Evolutionary conservation across 2,329 filamentous ascomycete species (phyloP).

Genomic region (Reticulascus tulasneorum): DNA sequence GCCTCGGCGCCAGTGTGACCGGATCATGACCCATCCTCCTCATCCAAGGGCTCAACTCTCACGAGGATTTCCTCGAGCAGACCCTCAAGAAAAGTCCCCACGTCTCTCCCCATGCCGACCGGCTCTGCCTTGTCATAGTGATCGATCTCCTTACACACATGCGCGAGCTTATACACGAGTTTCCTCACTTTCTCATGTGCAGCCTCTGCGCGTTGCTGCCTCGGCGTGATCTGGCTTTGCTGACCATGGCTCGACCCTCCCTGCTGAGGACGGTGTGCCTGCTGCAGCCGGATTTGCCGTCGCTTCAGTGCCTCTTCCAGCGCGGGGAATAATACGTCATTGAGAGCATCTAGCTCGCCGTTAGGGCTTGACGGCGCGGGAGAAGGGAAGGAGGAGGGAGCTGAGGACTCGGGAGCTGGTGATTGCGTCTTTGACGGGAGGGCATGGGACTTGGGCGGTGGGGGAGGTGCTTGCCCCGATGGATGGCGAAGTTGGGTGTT

Average conservation of each 20-base stretch:
- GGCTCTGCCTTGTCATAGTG: conserved; percentile 79
- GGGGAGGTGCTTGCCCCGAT: conserved; percentile 12
- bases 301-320: conserved; percentile 86
- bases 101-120: conserved; percentile 90
- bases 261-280: conserved; percentile 37
- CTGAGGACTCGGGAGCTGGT: conserved; percentile 25
- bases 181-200: conserved; percentile 80
- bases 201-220: conserved; percentile 63
- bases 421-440: conserved; percentile 26
- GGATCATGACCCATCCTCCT: no score
- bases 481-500: conserved; percentile 17
- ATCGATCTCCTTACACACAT: conserved; percentile 87
- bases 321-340: conserved; percentile 88
- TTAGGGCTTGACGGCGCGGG: conserved; percentile 54
- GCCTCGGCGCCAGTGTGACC: no score
- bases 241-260: conserved; percentile 22
- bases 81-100: conserved; percentile 84
- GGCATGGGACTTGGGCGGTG: conserved; percentile 18
- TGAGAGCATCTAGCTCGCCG: conserved; percentile 77
- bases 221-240: conserved; percentile 49
- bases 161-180: conserved; percentile 76
- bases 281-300: conserved; percentile 60
- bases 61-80: conserved; percentile 92
- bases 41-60: conserved; percentile 81
- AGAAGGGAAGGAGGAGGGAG: conserved; percentile 51